A percentile compares a stretch with the other conserved stretches of the same genome.
Evolutionary conservation across 257 asterid genomes (phyloP).

Genomic region (Voacanga thouarsii): DNA sequence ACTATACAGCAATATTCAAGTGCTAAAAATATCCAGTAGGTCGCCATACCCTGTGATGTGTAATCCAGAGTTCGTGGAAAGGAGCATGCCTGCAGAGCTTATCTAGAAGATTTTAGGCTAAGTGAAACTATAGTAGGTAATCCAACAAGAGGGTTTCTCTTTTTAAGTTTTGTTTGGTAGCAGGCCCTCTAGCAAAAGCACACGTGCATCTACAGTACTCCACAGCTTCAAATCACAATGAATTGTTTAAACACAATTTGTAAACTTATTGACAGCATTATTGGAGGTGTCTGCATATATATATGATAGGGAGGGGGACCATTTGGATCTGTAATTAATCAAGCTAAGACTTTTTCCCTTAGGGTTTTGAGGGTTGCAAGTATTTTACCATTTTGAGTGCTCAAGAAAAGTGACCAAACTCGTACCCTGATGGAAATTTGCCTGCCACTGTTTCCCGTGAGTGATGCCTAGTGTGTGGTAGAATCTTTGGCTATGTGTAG

Average conservation of each 20-base stretch:
- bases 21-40: neutral
- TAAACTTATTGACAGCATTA: conserved; percentile 25
- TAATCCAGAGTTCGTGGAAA: conserved; percentile 19
- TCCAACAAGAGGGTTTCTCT: conserved; percentile 10
- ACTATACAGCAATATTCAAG: neutral
- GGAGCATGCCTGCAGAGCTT: neutral
- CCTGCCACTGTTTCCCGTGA: conserved; percentile 24
- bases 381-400: conserved; percentile 10
- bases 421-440: conserved; percentile 20
- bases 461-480: conserved; percentile 5
- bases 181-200: conserved; percentile 12
- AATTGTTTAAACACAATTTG: conserved; percentile 3
- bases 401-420: conserved; percentile 21
- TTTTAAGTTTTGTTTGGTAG: conserved; percentile 30
- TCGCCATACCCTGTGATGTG: neutral
- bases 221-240: conserved; percentile 4
- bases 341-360: conserved; percentile 14
- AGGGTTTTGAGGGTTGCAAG: conserved; percentile 13
- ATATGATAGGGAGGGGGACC: conserved; percentile 26
- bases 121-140: conserved; percentile 12
- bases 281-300: conserved; percentile 9
- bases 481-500: conserved; percentile 7
- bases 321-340: conserved; percentile 22
- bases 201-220: conserved; percentile 19
- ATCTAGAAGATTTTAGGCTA: neutral